Evolutionary conservation across 768 basidiomycete genomes (phyloP).

Genomic region (Termitomyces sp.): DNA sequence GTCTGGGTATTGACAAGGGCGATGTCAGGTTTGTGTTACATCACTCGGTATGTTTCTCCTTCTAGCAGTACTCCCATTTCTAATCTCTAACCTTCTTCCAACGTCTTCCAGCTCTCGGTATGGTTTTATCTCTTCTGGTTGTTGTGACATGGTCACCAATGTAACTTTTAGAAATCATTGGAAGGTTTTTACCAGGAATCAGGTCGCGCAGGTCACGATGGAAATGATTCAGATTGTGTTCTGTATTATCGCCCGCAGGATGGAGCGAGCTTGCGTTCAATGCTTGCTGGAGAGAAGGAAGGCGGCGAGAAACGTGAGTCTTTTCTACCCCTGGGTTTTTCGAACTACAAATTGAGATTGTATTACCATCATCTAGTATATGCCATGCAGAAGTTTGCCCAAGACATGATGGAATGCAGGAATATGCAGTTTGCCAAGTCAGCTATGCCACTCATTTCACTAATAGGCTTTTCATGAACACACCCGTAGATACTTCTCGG

Average conservation of each 20-base stretch:
- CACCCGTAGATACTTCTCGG: constrained; percentile 67
- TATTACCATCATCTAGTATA: constrained; percentile 42
- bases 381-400: constrained; percentile 76
- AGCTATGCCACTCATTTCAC: constrained; percentile 18
- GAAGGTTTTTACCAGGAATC: constrained; percentile 95
- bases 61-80: not conserved
- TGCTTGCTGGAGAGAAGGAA: constrained; percentile 54
- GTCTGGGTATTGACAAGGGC: constrained; percentile 88
- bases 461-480: not conserved
- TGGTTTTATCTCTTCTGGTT: constrained; percentile 1
- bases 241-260: constrained; percentile 85
- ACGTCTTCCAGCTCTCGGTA: constrained; percentile 23
- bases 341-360: not conserved
- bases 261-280: constrained; percentile 49
- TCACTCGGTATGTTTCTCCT: constrained; percentile 68
- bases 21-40: constrained; percentile 88
- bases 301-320: constrained; percentile 56
- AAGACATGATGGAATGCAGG: constrained; percentile 72
- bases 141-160: not conserved
- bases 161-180: constrained; percentile 63
- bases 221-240: constrained; percentile 79
- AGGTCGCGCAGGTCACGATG: constrained; percentile 91
- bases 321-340: not conserved
- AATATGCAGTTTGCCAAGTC: constrained; percentile 82
- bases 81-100: not conserved